These are phyloP conservation scores for Ambrosiella cleistominuta DNA, from an alignment of 2,329 filamentous ascomycete genomes.

Conservation along the genomic window DNA sequence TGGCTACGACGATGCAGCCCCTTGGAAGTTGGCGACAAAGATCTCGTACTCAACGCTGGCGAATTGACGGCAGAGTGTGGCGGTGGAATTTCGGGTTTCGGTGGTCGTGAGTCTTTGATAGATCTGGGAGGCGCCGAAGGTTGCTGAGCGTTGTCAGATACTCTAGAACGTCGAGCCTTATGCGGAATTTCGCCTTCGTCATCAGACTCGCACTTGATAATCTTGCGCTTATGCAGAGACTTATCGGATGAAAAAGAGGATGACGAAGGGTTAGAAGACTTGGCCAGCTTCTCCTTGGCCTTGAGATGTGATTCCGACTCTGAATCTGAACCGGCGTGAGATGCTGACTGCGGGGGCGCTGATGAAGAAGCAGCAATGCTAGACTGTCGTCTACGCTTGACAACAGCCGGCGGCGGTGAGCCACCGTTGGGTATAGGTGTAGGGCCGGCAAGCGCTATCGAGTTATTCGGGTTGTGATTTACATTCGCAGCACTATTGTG, in stretches of 20 bases:
- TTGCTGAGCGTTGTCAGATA: constrained; percentile 3
- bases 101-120: constrained; percentile 8
- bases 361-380: background rate
- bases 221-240: constrained; percentile 32
- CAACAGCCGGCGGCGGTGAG: constrained; percentile 5
- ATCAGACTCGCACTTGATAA: constrained; percentile 36
- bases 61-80: constrained; percentile 2
- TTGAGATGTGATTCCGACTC: constrained; percentile 32
- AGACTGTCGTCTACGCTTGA: constrained; percentile 8
- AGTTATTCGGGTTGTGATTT: background rate
- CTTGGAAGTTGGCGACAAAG: constrained; percentile 37
- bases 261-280: constrained; percentile 19
- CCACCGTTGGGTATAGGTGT: background rate
- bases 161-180: constrained; percentile 35
- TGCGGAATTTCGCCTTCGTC: constrained; percentile 34
- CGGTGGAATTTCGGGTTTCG: background rate
- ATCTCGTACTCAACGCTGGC: constrained; percentile 21
- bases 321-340: constrained; percentile 36
- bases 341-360: background rate
- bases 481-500: background rate
- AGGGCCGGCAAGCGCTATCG: background rate
- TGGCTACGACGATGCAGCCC: constrained; percentile 42
- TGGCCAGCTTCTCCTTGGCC: constrained; percentile 31
- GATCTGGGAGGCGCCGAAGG: constrained; percentile 12
- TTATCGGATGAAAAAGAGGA: background rate